These are phyloP conservation scores for Musa acuminata DNA, from an alignment of 176 grass and related monocot genomes.

Conservation along the genomic window DNA sequence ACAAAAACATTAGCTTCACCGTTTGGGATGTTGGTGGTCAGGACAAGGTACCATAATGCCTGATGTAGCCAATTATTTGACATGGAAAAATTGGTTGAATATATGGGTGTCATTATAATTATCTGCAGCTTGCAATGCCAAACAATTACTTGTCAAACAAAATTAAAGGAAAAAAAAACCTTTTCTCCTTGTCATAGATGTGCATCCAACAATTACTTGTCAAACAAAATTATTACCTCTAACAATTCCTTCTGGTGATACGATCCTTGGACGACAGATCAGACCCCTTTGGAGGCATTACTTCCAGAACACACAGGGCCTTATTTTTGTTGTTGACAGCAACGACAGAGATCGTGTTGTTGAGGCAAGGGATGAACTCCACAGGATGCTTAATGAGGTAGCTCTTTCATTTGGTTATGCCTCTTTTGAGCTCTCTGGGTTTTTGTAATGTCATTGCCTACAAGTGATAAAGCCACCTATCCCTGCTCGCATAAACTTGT, in stretches of 20 bases:
- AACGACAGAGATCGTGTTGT: constrained; percentile 14
- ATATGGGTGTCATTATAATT: not conserved
- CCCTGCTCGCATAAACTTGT: no score
- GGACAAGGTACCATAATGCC: constrained; percentile 4
- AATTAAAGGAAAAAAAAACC: not conserved
- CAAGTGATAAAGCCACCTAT: no score
- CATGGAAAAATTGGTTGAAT: not conserved
- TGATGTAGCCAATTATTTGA: not conserved
- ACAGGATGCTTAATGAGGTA: constrained; percentile 13
- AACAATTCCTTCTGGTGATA: not conserved
- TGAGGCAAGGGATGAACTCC: constrained; percentile 9
- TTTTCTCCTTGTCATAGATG: not conserved
- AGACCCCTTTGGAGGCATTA: constrained; percentile 11
- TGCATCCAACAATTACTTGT: not conserved
- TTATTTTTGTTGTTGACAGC: constrained; percentile 9
- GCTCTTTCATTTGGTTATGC: not conserved
- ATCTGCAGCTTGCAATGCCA: no score
- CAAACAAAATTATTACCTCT: not conserved
- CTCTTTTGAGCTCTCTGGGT: not conserved
- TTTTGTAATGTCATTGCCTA: no score
- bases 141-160: not conserved
- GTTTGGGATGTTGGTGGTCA: constrained; percentile 15
- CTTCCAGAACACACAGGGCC: constrained; percentile 6
- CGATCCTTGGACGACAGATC: not conserved
- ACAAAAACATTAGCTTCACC: constrained; percentile 12